These are phyloP conservation scores for Colletotrichum lindemuthianum DNA, from an alignment of 2,329 filamentous ascomycete genomes.

Conservation along the genomic window DNA sequence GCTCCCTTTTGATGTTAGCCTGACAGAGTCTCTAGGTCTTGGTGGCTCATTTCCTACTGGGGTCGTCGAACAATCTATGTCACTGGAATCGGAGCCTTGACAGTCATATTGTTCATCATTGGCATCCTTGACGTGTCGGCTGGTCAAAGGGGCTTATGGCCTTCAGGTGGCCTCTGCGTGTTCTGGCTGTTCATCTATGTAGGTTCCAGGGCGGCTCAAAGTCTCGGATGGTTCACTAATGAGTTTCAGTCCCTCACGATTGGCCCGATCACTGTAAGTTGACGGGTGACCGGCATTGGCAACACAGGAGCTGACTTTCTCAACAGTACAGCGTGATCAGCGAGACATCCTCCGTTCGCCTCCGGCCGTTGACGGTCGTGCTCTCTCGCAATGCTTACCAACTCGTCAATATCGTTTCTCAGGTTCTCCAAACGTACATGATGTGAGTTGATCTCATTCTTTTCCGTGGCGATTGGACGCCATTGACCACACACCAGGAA, in stretches of 20 bases:
- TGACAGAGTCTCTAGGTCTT: slow-evolving; percentile 53
- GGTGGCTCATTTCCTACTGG: slow-evolving; percentile 52
- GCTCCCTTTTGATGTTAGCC: slow-evolving; percentile 41
- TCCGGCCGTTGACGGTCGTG: slow-evolving; percentile 57
- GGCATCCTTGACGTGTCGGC: slow-evolving; percentile 52
- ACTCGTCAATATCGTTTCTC: slow-evolving; percentile 51
- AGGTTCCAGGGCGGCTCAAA: not conserved
- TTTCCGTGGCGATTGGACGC: not conserved
- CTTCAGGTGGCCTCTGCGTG: slow-evolving; percentile 51
- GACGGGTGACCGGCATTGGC: not conserved
- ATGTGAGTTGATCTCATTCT: slow-evolving; percentile 29
- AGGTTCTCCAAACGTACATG: slow-evolving; percentile 47
- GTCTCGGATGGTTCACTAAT: not conserved
- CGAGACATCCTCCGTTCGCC: slow-evolving; percentile 55
- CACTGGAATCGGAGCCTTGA: slow-evolving; percentile 49
- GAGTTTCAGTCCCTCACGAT: slow-evolving; percentile 47
- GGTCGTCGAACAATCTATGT: slow-evolving; percentile 56
- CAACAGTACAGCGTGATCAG: slow-evolving; percentile 53
- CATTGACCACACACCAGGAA: slow-evolving; percentile 35
- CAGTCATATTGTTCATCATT: slow-evolving; percentile 53
- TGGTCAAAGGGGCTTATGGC: slow-evolving; percentile 51
- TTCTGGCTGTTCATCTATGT: slow-evolving; percentile 54
- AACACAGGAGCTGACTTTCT: not conserved
- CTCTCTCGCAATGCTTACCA: slow-evolving; percentile 54
- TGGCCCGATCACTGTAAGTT: slow-evolving; percentile 55